These are phyloP conservation scores for Phytophthora macrochlamydospora DNA, from an alignment of 352 stramenopile species.

Conservation along the genomic window DNA sequence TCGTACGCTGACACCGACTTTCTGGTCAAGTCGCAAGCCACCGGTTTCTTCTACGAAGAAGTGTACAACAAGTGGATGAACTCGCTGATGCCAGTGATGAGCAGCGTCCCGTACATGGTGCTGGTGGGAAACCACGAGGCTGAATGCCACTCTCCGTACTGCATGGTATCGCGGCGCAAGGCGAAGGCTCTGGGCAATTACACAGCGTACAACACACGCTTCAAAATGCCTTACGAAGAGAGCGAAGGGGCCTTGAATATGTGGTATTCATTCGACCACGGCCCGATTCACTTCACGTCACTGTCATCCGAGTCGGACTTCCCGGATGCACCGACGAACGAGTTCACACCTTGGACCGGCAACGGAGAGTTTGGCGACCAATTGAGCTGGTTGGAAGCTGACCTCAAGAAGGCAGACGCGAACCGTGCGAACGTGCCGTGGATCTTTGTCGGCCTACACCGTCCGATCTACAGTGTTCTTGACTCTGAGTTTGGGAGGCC, in stretches of 20 bases:
- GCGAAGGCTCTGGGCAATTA: conserved; percentile 76
- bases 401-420: conserved; percentile 59
- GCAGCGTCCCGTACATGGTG: conserved; percentile 82
- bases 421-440: conserved; percentile 62
- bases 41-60: conserved; percentile 87
- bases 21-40: conserved; percentile 21
- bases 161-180: conserved; percentile 54
- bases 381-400: conserved; percentile 51
- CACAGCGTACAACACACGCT: conserved; percentile 83
- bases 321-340: conserved; percentile 35
- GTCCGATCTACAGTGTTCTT: conserved; percentile 64
- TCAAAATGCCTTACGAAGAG: conserved; percentile 85
- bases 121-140: conserved; percentile 88
- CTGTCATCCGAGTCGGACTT: conserved; percentile 85
- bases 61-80: conserved; percentile 90
- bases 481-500: conserved; percentile 20
- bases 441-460: conserved; percentile 79
- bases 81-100: conserved; percentile 54
- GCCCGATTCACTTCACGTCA: conserved; percentile 79
- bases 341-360: conserved; percentile 25
- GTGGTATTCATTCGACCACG: conserved; percentile 91
- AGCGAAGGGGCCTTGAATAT: conserved; percentile 70
- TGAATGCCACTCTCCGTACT: conserved; percentile 81
- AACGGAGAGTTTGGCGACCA: conserved; percentile 61
- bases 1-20: conserved; percentile 49